These are phyloP conservation scores for Phytophthora sojae DNA, from an alignment of 352 stramenopile genomes.

Conservation along the genomic window DNA sequence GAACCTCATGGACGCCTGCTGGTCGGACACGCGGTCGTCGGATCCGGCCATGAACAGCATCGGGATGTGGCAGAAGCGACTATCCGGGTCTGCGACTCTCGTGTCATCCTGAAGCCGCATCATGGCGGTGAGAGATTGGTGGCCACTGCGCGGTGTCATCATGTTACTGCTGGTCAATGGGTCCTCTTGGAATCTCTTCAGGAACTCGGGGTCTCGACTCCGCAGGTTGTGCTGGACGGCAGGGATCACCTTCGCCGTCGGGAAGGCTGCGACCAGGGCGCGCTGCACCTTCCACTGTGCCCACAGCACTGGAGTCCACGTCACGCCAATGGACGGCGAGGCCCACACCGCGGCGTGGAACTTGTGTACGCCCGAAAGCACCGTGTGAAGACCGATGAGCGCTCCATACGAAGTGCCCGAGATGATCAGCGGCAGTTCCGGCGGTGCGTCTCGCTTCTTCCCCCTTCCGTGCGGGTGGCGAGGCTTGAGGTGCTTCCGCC, in stretches of 20 bases:
- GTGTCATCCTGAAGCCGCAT: slow-evolving; percentile 38
- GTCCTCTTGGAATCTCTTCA: slow-evolving; percentile 47
- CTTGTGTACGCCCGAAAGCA: slow-evolving; percentile 47
- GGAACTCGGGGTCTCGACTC: slow-evolving; percentile 44
- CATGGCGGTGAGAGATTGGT: slow-evolving; percentile 56
- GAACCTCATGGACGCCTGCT: slow-evolving; percentile 45
- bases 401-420: slow-evolving; percentile 48
- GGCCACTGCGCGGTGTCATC: slow-evolving; percentile 50
- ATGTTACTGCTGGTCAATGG: slow-evolving; percentile 44
- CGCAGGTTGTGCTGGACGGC: slow-evolving; percentile 42
- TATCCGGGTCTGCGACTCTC: slow-evolving; percentile 19
- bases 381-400: slow-evolving; percentile 49
- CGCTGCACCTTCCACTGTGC: slow-evolving; percentile 44
- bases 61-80: slow-evolving; percentile 28
- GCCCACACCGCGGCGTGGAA: slow-evolving; percentile 50
- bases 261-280: slow-evolving; percentile 40
- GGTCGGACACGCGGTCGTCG: slow-evolving; percentile 55
- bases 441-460: slow-evolving; percentile 23
- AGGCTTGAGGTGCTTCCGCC: slow-evolving; percentile 42
- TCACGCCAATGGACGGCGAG: slow-evolving; percentile 42
- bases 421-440: slow-evolving; percentile 49
- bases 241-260: slow-evolving; percentile 49
- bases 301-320: slow-evolving; percentile 49
- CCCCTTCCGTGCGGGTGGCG: slow-evolving; percentile 35
- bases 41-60: slow-evolving; percentile 60